Conservation (phyloP, 1,284 basidiomycete genomes). For the Ustilago xerochloae region DNA sequence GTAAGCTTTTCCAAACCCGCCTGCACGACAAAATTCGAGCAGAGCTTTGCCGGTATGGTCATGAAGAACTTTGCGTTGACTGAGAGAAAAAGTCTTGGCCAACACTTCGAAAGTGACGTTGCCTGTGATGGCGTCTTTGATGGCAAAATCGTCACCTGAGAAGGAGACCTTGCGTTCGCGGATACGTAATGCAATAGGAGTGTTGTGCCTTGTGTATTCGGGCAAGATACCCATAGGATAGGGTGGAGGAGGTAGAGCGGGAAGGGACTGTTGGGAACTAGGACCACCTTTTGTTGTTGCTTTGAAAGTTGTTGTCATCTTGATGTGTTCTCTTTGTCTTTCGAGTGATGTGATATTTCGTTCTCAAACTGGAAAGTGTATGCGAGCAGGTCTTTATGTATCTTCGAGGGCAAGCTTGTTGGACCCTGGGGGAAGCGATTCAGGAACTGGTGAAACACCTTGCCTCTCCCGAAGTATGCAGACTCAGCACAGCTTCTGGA, state of each 20-base stretch:
- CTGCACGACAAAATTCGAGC: constrained; percentile 9
- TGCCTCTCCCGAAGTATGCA: no score
- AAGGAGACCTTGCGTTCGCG: constrained; percentile 30
- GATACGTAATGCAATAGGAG: constrained; percentile 41
- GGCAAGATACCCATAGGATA: constrained; percentile 35
- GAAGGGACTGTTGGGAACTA: background rate
- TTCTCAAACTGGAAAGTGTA: no score
- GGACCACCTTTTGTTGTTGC: background rate
- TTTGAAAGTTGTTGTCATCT: no score
- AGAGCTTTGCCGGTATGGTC: constrained; percentile 12
- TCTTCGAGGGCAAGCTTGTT: no score
- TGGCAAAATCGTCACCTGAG: constrained; percentile 39
- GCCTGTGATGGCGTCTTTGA: constrained; percentile 47
- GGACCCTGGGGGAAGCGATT: no score
- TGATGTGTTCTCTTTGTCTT: no score
- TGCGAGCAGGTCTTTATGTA: no score
- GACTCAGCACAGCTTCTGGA: no score
- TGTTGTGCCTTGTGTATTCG: constrained; percentile 30
- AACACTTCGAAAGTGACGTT: constrained; percentile 29
- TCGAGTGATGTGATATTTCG: no score
- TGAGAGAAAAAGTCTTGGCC: constrained; percentile 34
- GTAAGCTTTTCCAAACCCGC: background rate
- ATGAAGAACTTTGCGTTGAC: constrained; percentile 16
- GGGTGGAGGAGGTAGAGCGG: constrained; percentile 20
- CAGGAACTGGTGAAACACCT: no score